Evolutionary conservation across 176 grass and related monocot genomes (phyloP).

Genomic region (Rhynchospora breviuscula): DNA sequence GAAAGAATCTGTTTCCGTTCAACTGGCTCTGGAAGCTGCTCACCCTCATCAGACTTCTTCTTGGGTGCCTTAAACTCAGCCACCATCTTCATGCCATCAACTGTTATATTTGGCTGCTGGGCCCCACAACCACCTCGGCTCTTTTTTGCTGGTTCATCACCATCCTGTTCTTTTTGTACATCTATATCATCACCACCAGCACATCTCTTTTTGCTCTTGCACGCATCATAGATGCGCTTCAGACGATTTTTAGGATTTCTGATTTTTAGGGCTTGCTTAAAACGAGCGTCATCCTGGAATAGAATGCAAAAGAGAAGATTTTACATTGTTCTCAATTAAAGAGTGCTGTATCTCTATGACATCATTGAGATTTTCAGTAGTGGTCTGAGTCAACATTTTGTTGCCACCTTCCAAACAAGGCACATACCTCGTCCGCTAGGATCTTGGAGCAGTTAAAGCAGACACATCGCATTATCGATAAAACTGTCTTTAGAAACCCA

Average conservation of each 20-base stretch:
- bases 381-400: neutral
- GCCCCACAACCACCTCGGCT: slow-evolving; percentile 77
- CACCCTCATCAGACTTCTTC: slow-evolving; percentile 85
- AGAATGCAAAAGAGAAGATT: neutral
- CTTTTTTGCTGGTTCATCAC: slow-evolving; percentile 76
- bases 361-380: neutral
- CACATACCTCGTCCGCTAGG: slow-evolving; percentile 77
- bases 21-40: slow-evolving; percentile 91
- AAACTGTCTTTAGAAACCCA: slow-evolving; percentile 89
- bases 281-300: slow-evolving; percentile 73
- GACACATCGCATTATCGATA: slow-evolving; percentile 95
- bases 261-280: slow-evolving; percentile 98
- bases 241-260: slow-evolving; percentile 82
- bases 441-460: slow-evolving; percentile 99
- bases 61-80: slow-evolving; percentile 89
- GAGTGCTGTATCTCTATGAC: neutral
- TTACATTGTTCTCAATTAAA: neutral
- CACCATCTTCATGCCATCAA: slow-evolving; percentile 99
- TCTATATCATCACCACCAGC: slow-evolving; percentile 84
- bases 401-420: neutral
- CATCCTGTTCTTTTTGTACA: slow-evolving; percentile 69
- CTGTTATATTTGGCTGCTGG: slow-evolving; percentile 96
- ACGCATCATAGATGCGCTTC: slow-evolving; percentile 97
- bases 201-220: slow-evolving; percentile 92
- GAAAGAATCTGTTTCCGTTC: slow-evolving; percentile 93